phyloP scores from a whole-genome alignment of 805 yeast species.

The Wickerhamomyces pijperi region DNA sequence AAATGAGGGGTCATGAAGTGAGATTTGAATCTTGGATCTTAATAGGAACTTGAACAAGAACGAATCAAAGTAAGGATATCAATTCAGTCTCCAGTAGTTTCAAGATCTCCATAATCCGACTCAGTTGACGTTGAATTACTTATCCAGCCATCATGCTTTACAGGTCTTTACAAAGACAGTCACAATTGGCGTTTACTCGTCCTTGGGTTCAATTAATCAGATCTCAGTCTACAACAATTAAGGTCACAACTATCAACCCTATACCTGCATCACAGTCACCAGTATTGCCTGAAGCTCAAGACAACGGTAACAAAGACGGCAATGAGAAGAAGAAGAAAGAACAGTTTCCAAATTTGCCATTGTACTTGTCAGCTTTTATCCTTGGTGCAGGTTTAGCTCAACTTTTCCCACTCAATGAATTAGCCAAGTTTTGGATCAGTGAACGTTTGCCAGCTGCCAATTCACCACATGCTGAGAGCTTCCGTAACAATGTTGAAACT shows the following conservation, averaged over 20 bases:
- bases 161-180: not conserved
- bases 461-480: constrained; percentile 19
- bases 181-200: not conserved
- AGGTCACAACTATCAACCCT: too few relatives aligned
- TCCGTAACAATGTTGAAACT: constrained; percentile 27
- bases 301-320: not conserved
- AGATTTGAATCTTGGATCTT: too few relatives aligned
- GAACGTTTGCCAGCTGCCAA: constrained; percentile 15
- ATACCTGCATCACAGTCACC: too few relatives aligned
- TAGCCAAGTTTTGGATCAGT: constrained; percentile 18
- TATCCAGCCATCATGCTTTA: not conserved
- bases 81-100: too few relatives aligned
- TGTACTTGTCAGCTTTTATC: constrained; percentile 17
- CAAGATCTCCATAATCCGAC: too few relatives aligned
- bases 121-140: too few relatives aligned
- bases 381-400: constrained; percentile 25
- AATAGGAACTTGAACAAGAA: too few relatives aligned
- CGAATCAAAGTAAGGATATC: too few relatives aligned
- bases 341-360: constrained; percentile 5
- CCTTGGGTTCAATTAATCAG: not conserved
- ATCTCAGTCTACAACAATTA: not conserved
- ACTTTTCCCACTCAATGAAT: constrained; percentile 22
- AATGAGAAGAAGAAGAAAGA: not conserved
- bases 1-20: too few relatives aligned
- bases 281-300: too few relatives aligned